Conservation (phyloP, 306 rosid species). For the Ormosia emarginata region DNA sequence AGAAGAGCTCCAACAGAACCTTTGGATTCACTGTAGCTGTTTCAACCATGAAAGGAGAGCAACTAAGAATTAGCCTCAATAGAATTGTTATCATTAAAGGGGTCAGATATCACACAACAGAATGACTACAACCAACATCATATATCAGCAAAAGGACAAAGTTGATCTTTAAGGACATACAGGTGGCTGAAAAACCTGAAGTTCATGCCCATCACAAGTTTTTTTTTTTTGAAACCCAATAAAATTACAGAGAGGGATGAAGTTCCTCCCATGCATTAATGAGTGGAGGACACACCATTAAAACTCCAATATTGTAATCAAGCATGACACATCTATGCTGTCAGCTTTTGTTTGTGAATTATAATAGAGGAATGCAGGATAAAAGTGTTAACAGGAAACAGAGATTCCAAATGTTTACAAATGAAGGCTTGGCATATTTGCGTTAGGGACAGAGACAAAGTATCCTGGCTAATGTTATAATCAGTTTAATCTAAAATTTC, state of each 20-base stretch:
- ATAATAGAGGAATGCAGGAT: background rate
- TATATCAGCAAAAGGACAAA: background rate
- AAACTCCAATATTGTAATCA: background rate
- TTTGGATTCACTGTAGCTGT: conserved; percentile 74
- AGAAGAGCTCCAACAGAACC: conserved; percentile 81
- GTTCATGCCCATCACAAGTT: background rate
- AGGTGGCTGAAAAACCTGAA: conserved; percentile 6
- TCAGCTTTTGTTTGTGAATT: conserved; percentile 1
- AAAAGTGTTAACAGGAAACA: background rate
- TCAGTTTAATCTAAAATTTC: background rate
- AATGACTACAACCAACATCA: background rate
- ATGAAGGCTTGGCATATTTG: background rate
- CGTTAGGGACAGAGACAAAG: background rate
- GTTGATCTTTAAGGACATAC: background rate
- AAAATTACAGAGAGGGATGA: background rate
- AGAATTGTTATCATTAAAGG: background rate
- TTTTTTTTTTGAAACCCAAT: background rate
- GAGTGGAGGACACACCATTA: background rate
- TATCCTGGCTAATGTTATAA: background rate
- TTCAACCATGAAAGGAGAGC: conserved; percentile 18
- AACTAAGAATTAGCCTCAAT: conserved; percentile 5
- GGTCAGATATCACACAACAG: background rate
- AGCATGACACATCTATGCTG: conserved; percentile 14
- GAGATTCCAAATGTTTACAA: background rate
- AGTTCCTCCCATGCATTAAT: background rate